Base-by-base conservation (phyloP, 305 asterid species). In the Fraxinus sp. region DNA sequence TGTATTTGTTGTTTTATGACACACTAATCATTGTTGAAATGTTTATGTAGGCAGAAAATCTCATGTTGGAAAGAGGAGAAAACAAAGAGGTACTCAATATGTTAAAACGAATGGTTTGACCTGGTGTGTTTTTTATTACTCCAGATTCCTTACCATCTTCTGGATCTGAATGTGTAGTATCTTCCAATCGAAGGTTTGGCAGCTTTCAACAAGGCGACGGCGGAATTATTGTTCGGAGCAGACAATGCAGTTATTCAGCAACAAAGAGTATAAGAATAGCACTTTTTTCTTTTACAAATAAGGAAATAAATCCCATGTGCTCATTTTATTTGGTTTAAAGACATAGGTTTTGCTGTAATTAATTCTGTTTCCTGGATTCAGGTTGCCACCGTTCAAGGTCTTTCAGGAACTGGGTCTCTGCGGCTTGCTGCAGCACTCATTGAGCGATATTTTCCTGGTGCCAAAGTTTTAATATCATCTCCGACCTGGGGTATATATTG, bases 301-400 rank as follows among this genome's bases (percentile, higher is more conserved):
- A 0, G 41, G 77, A 66, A 35, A 16, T 59, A 72, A 32, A 78
- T 81, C 70, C 44, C 11, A 68, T 16, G 2, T 20, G 33, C 1
- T 30, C 33, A 36, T 76, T 84, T 66, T 24, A 68, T 30, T 22
- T 55, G 55, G 32, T 49, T 36, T 71, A n/a, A 33, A 28, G 22
- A 33, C 46, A 13, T 78, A 77, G 77, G 22, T 75, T 72, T 77
- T 86, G 22, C 72, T 70, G 28, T 68, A 57, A 41, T 37, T 73
- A 46, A 77, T 81, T 57, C 78, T 37, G 33, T 78, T 68, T 76
- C 44, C 78, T 78, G 72, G 64, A 77, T 76, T 74, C 84, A 95
- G 99, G 94, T 95, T 86, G 98, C 98, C 32, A 95, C 99, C 35
- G 93, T 94, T 82, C 99, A 95, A 88, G 98, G 98, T 88, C 97